Base-by-base conservation (phyloP, 169 alveolate species). In the Plasmodium reichenowi region DNA sequence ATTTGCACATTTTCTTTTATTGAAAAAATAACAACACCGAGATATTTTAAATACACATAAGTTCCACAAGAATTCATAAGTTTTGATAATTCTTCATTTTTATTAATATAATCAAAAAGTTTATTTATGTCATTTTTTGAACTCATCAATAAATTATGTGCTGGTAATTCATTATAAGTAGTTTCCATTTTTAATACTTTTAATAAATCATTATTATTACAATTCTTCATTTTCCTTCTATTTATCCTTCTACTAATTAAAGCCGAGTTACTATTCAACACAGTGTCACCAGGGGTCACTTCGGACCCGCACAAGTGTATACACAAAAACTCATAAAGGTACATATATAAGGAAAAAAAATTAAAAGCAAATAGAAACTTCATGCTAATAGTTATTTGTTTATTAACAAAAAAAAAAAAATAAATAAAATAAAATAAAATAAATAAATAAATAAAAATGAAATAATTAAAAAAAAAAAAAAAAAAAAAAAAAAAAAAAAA, bases 81-180 rank as follows among this genome's bases (percentile, higher is more conserved):
- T 83, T 68, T 56, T 29, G 74, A 68, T 26, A 70, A n/a, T 52
- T 83, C 48, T n/a, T 83, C 38, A 83, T 83, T 72, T 38, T 38
- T 17, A 20, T 45, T 54, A 54, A 83, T 22, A 13, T 83, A 50
- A 10, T 68, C 62, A 60, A 83, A 83, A 13, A 70, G 56, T 2
- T 29, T 26, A 54, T 54, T 70, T 83, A 83, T 83, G 47, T 83
- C 38, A n/a, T 22, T 32, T 54, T 32, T 68, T 56, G 91, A 83
- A 43, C 85, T 83, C 72, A 83, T 83, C 64, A 83, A 32, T 45
- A 83, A 64, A 68, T 29, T 67, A 29, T 45, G 15, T 22, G 91
- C 68, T 56, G 91, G 91, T 24, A 83, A 72, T 12, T 67, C 43
- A 8, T 83, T 60, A 48, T 38, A 24, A 48, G 85, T 56, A 29